These are phyloP conservation scores for Waltiozyma sp. DNA, from an alignment of 1,139 yeast species.

Conservation along the genomic window DNA sequence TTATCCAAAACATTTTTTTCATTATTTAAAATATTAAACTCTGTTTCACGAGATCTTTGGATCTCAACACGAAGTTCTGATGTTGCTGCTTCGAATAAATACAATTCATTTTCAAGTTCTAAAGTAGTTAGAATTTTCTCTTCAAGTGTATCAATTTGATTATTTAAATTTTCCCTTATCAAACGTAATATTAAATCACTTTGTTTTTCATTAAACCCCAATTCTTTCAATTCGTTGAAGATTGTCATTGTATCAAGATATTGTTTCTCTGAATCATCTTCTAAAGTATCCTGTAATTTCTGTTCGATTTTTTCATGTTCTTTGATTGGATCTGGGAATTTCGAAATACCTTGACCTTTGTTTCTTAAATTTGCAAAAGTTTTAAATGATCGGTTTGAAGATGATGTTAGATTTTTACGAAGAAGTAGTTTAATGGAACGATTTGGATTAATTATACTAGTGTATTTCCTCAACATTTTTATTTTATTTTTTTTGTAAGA, in stretches of 20 bases:
- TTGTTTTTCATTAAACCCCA: constrained; percentile 41
- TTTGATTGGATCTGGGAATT: background rate
- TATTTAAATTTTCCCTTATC: constrained; percentile 37
- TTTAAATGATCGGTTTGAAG: no score
- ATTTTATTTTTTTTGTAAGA: no score
- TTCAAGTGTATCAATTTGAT: constrained; percentile 46
- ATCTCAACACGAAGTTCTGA: constrained; percentile 79
- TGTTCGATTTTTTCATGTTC: background rate
- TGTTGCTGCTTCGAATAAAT: constrained; percentile 86
- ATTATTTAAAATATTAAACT: constrained; percentile 57
- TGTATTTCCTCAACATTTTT: no score
- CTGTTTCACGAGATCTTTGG: constrained; percentile 59
- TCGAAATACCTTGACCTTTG: background rate
- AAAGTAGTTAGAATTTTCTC: constrained; percentile 50
- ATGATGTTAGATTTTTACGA: no score
- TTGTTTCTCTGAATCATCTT: background rate
- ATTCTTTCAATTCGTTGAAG: constrained; percentile 15
- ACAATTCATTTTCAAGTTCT: constrained; percentile 77
- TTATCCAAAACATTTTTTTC: constrained; percentile 63
- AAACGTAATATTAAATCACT: constrained; percentile 41
- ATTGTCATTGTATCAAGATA: constrained; percentile 23
- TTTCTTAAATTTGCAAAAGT: no score
- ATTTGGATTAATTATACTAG: no score
- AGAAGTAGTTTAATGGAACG: no score
- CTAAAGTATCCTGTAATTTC: background rate